phyloP scores from a whole-genome alignment of 2,329 filamentous ascomycete genomes.

The Aspergillus ruber region DNA sequence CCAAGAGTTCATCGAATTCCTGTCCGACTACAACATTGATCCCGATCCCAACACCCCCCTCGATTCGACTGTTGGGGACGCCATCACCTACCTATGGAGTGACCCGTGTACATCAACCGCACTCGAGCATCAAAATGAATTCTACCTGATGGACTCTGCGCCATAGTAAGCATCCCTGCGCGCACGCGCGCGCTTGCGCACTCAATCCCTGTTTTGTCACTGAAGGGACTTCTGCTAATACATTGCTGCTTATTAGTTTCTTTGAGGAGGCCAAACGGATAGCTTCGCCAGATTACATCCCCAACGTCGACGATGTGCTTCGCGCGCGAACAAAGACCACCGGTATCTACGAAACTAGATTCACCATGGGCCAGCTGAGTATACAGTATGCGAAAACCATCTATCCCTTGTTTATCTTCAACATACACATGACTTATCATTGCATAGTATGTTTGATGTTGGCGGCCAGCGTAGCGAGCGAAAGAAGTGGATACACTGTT shows the following conservation, averaged over 20 bases:
- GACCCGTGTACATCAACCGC: constrained; percentile 76
- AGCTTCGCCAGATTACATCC: constrained; percentile 75
- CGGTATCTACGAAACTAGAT: constrained; percentile 97
- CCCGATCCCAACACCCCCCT: constrained; percentile 82
- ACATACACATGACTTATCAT: constrained; percentile 9
- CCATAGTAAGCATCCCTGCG: constrained; percentile 66
- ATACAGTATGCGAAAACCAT: constrained; percentile 66
- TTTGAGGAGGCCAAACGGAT: constrained; percentile 90
- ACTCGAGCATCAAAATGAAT: constrained; percentile 92
- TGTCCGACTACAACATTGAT: constrained; percentile 83
- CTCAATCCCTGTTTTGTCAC: neutral
- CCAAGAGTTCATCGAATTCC: constrained; percentile 67
- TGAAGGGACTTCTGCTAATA: constrained; percentile 15
- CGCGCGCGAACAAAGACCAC: constrained; percentile 96
- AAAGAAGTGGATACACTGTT: constrained; percentile 99
- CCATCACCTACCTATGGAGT: constrained; percentile 81
- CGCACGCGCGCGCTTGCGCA: neutral
- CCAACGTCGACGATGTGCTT: constrained; percentile 89
- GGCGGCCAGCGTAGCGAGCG: constrained; percentile 94
- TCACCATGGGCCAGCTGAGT: constrained; percentile 96
- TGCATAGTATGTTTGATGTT: constrained; percentile 91
- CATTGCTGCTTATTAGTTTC: constrained; percentile 56
- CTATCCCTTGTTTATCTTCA: constrained; percentile 1
- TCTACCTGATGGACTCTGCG: constrained; percentile 98
- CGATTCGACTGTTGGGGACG: constrained; percentile 71